Percentiles rank a stretch among this genome's conserved stretches.
Evolutionary conservation across 2,329 filamentous ascomycete species (phyloP).

Genomic region (Nectriaceae sp.): DNA sequence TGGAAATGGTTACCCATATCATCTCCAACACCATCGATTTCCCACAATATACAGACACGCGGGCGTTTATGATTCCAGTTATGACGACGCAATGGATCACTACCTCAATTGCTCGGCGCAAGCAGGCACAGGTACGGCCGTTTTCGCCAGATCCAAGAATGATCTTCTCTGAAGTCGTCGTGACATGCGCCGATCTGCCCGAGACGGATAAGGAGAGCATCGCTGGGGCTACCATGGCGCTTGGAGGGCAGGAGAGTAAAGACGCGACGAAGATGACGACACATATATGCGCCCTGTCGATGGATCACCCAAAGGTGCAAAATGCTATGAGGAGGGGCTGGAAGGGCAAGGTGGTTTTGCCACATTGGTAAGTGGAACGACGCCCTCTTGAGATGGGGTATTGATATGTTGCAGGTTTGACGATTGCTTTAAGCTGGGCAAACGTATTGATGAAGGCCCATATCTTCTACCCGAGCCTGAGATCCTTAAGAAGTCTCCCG

Average conservation of each 20-base stretch:
- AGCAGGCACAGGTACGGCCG: slow-evolving; percentile 75
- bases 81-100: slow-evolving; percentile 82
- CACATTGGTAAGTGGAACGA: slow-evolving; percentile 71
- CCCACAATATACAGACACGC: slow-evolving; percentile 75
- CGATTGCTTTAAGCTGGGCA: slow-evolving; percentile 90
- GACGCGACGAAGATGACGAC: slow-evolving; percentile 75
- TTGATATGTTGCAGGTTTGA: slow-evolving; percentile 71
- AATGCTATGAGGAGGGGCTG: slow-evolving; percentile 65
- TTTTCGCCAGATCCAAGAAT: slow-evolving; percentile 89
- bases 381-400: not conserved
- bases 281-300: slow-evolving; percentile 81
- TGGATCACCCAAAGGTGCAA: slow-evolving; percentile 72
- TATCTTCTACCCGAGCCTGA: slow-evolving; percentile 87
- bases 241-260: slow-evolving; percentile 80
- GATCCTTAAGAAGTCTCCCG: slow-evolving; percentile 63
- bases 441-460: slow-evolving; percentile 84
- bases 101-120: slow-evolving; percentile 67
- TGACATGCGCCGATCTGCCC: slow-evolving; percentile 84
- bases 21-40: slow-evolving; percentile 83
- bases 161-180: slow-evolving; percentile 82
- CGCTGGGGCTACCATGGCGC: slow-evolving; percentile 81
- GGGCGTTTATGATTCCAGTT: slow-evolving; percentile 79
- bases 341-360: slow-evolving; percentile 81
- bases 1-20: slow-evolving; percentile 56
- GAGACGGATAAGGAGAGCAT: slow-evolving; percentile 89